Evolutionary conservation across 306 rosid genomes (phyloP).

Genomic region (Fragaria nilgerrensis): DNA sequence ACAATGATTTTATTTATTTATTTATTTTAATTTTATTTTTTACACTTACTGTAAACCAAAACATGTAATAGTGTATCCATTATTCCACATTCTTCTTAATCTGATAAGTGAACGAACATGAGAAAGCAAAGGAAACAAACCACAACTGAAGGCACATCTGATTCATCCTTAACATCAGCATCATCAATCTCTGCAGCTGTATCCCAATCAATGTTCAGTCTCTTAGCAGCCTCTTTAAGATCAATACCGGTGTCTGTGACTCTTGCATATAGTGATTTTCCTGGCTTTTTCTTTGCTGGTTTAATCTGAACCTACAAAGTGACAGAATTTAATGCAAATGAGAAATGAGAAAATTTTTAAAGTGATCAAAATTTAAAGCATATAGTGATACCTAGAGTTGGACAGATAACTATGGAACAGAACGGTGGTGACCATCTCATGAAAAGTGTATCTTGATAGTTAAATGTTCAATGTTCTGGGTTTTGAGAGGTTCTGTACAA

Average conservation of each 20-base stretch:
- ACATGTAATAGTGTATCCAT: no score
- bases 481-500: background rate
- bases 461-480: background rate
- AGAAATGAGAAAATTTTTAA: background rate
- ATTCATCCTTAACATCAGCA: slow-evolving; percentile 40
- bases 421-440: background rate
- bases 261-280: slow-evolving; percentile 82
- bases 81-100: background rate
- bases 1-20: background rate
- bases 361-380: no score
- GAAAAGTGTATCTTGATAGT: background rate
- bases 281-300: slow-evolving; percentile 60
- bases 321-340: slow-evolving; percentile 5
- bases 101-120: background rate
- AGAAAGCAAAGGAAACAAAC: slow-evolving; percentile 48
- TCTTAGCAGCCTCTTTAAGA: slow-evolving; percentile 79
- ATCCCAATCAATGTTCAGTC: slow-evolving; percentile 85
- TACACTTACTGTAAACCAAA: no score
- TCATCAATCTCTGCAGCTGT: slow-evolving; percentile 90
- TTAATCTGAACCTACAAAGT: slow-evolving; percentile 47
- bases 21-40: no score
- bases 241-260: slow-evolving; percentile 85
- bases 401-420: background rate
- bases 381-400: slow-evolving; percentile 1
- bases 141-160: slow-evolving; percentile 77